Percentiles rank a stretch among this genome's conserved stretches.
Evolutionary conservation across 164 flowering plant species (phyloP).

Genomic region (Macadamia tetraphylla): DNA sequence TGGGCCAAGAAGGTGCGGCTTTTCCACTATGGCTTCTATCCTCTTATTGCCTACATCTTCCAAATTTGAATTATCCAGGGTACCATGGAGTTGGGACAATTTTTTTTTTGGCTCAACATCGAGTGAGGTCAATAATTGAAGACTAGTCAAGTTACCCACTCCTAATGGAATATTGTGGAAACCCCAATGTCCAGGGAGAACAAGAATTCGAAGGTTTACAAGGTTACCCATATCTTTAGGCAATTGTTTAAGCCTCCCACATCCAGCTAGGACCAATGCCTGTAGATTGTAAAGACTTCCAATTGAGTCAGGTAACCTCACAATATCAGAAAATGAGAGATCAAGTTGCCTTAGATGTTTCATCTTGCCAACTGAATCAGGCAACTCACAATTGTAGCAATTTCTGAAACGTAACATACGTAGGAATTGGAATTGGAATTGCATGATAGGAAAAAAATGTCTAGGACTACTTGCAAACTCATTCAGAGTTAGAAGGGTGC

Average conservation of each 20-base stretch:
- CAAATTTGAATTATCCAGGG: conserved; percentile 14
- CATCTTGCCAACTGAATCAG: background rate
- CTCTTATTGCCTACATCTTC: conserved; percentile 10
- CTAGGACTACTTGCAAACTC: too few relatives aligned
- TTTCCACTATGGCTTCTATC: conserved; percentile 8
- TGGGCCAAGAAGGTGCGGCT: conserved; percentile 13
- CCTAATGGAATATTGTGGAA: conserved; percentile 11
- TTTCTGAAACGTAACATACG: conserved; percentile 18
- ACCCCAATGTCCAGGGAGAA: too few relatives aligned
- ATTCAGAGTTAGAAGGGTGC: conserved; percentile 15
- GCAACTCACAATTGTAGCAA: background rate
- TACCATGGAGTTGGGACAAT: conserved; percentile 12
- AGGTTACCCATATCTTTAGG: conserved; percentile 15
- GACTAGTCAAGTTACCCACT: conserved; percentile 16
- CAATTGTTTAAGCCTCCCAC: conserved; percentile 15
- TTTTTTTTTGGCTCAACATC: conserved; percentile 7
- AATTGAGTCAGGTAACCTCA: conserved; percentile 21
- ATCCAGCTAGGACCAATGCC: conserved; percentile 19
- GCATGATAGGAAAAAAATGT: too few relatives aligned
- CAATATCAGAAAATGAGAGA: conserved; percentile 20
- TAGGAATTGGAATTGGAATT: conserved; percentile 3
- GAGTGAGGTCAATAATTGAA: conserved; percentile 14
- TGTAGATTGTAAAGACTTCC: conserved; percentile 24
- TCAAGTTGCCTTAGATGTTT: conserved; percentile 26
- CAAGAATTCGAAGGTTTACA: conserved; percentile 20